These are phyloP conservation scores for Terana coerulea DNA, from an alignment of 768 basidiomycete genomes.

Conservation along the genomic window DNA sequence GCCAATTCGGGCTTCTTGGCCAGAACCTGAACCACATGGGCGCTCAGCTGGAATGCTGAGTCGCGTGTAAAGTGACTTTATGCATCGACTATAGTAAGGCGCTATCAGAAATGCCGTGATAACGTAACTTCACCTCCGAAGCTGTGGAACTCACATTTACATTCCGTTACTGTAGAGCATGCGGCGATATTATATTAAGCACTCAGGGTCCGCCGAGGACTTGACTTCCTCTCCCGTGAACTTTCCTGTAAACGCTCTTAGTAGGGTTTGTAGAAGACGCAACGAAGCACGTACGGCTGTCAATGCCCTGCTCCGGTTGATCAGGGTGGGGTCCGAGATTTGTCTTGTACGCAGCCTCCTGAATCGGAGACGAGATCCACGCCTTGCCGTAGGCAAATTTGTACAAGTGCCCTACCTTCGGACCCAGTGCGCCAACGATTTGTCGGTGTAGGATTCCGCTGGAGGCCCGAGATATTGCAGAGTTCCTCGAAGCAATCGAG, in stretches of 20 bases:
- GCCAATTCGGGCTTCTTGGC: conserved; percentile 46
- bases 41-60: conserved; percentile 33
- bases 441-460: too few relatives aligned
- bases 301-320: too few relatives aligned
- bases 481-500: too few relatives aligned
- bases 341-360: conserved; percentile 31
- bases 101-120: too few relatives aligned
- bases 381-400: conserved; percentile 59
- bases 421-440: conserved; percentile 53
- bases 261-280: too few relatives aligned
- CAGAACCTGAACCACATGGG: conserved; percentile 33
- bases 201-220: conserved; percentile 42
- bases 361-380: conserved; percentile 49
- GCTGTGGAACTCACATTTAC: conserved; percentile 26
- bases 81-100: conserved; percentile 33
- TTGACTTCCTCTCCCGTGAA: conserved; percentile 50
- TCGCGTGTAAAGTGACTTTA: conserved; percentile 38
- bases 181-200: conserved; percentile 43
- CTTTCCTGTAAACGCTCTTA: conserved; percentile 28
- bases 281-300: too few relatives aligned
- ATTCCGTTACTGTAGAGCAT: conserved; percentile 47
- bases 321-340: not conserved
- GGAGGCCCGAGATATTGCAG: too few relatives aligned
- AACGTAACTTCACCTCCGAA: not conserved
- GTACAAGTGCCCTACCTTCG: conserved; percentile 42